Evolutionary conservation across 306 rosid species (phyloP).

Genomic region (Arachis hypogaea): DNA sequence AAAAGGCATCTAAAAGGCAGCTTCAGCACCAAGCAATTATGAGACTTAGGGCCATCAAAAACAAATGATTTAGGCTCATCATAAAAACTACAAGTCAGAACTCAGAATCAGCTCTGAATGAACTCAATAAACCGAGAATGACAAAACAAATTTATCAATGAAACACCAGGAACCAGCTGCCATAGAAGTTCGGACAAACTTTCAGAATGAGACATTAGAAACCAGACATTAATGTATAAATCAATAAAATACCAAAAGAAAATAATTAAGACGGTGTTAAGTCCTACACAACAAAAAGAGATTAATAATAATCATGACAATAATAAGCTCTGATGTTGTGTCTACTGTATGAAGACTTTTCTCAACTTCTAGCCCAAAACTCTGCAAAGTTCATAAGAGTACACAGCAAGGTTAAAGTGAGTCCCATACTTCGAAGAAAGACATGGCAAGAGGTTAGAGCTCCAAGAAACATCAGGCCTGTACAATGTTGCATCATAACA

Average conservation of each 20-base stretch:
- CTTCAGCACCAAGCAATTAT: constrained; percentile 52
- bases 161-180: constrained; percentile 50
- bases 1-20: constrained; percentile 37
- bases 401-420: constrained; percentile 99
- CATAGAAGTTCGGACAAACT: constrained; percentile 47
- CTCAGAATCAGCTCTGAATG: constrained; percentile 49
- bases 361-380: constrained; percentile 62
- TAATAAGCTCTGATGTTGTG: constrained; percentile 46
- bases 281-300: constrained; percentile 53
- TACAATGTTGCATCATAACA: constrained; percentile 77
- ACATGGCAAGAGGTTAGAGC: constrained; percentile 99
- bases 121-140: constrained; percentile 39
- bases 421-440: constrained; percentile 99
- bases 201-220: constrained; percentile 56
- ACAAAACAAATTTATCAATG: constrained; percentile 41
- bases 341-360: constrained; percentile 52
- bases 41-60: constrained; percentile 48
- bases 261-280: constrained; percentile 37
- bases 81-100: constrained; percentile 45
- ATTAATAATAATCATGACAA: constrained; percentile 41
- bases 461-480: constrained; percentile 99
- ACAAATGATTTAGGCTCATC: constrained; percentile 35
- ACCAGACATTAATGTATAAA: constrained; percentile 49
- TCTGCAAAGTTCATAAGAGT: constrained; percentile 98
- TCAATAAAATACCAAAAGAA: constrained; percentile 44